phyloP scores from a whole-genome alignment of 164 flowering plant species.

The Platanus orientalis region DNA sequence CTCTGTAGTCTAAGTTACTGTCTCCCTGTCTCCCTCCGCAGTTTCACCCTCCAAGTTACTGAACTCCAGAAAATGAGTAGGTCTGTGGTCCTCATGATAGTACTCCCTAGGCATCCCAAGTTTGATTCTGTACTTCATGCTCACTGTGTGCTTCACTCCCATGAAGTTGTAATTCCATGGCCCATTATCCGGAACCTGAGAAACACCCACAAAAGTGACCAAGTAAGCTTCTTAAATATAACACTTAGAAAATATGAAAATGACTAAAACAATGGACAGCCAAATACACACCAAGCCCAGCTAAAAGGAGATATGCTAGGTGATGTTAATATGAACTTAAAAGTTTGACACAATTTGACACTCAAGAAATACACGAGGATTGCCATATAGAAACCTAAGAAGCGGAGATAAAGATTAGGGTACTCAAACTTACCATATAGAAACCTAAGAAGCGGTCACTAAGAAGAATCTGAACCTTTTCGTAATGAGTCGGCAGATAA shows the following conservation, averaged over 20 bases:
- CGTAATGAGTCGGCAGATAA: slow-evolving; percentile 92
- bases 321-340: too few relatives aligned
- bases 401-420: neutral
- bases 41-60: slow-evolving; percentile 83
- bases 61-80: slow-evolving; percentile 95
- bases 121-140: slow-evolving; percentile 91
- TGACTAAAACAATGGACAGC: neutral
- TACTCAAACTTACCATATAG: slow-evolving; percentile 75
- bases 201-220: neutral
- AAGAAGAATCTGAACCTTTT: slow-evolving; percentile 98
- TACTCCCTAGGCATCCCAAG: slow-evolving; percentile 89
- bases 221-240: neutral
- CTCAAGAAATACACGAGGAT: too few relatives aligned
- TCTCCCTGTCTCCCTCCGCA: slow-evolving; percentile 84
- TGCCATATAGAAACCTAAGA: too few relatives aligned
- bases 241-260: neutral
- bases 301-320: neutral
- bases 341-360: too few relatives aligned
- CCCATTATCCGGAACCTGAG: slow-evolving; percentile 83
- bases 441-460: slow-evolving; percentile 98
- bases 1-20: too few relatives aligned
- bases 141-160: slow-evolving; percentile 89
- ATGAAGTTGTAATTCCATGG: slow-evolving; percentile 99
- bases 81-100: slow-evolving; percentile 94
- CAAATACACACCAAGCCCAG: too few relatives aligned